phyloP scores from a whole-genome alignment of 352 stramenopile genomes.

The Phytophthora hybrid region DNA sequence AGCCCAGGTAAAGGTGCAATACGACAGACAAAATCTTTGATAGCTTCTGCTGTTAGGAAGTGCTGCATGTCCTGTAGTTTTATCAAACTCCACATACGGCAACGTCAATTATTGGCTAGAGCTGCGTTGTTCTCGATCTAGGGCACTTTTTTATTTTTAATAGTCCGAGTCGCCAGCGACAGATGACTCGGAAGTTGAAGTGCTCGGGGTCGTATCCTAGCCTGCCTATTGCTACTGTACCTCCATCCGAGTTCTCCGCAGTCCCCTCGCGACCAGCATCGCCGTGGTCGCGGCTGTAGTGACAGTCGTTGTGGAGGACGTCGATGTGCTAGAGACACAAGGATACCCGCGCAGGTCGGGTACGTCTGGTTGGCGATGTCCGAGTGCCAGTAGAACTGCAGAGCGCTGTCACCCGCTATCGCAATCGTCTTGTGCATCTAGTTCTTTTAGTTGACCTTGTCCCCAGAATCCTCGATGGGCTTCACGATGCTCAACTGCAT shows the following conservation, averaged over 20 bases:
- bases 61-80: not conserved
- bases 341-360: conserved; percentile 26
- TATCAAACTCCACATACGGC: conserved; percentile 9
- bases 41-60: not conserved
- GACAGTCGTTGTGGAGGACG: not conserved
- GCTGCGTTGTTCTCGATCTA: conserved; percentile 18
- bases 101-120: conserved; percentile 22
- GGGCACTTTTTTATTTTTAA: too few species aligned
- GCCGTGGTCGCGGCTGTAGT: conserved; percentile 9
- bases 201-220: conserved; percentile 14
- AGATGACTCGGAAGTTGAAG: conserved; percentile 12
- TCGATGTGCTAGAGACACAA: conserved; percentile 9
- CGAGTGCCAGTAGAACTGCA: conserved; percentile 46
- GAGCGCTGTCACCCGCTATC: conserved; percentile 38
- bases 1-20: not conserved
- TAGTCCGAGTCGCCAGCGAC: conserved; percentile 28
- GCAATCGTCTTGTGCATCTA: conserved; percentile 39
- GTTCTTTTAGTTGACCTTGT: conserved; percentile 53
- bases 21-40: not conserved
- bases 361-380: conserved; percentile 43
- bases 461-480: conserved; percentile 44
- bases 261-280: not conserved
- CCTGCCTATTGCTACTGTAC: conserved; percentile 16
- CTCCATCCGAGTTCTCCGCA: conserved; percentile 3
- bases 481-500: conserved; percentile 61